Evolutionary conservation across 2,329 filamentous ascomycete species (phyloP).

Genomic region (Apiospora sp.): DNA sequence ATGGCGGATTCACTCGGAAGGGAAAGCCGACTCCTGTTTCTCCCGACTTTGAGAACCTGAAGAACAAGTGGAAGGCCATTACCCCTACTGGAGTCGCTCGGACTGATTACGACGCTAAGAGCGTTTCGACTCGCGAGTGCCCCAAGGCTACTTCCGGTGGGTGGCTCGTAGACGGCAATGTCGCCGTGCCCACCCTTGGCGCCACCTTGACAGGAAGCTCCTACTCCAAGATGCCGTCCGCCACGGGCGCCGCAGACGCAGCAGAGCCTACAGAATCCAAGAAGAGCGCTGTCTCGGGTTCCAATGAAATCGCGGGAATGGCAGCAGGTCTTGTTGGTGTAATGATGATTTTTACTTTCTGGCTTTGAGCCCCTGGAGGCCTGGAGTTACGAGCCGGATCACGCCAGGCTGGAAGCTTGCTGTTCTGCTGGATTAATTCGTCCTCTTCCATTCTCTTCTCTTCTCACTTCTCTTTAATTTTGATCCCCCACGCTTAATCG

Average conservation of each 20-base stretch:
- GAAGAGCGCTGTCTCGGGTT: conserved; percentile 52
- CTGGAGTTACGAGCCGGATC: not conserved
- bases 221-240: conserved; percentile 44
- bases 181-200: conserved; percentile 74
- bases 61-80: conserved; percentile 77
- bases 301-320: conserved; percentile 59
- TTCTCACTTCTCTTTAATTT: not conserved
- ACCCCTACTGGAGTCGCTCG: conserved; percentile 73
- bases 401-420: not conserved
- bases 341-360: conserved; percentile 61
- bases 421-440: conserved; percentile 2
- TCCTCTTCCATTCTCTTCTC: not conserved
- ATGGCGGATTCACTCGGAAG: conserved; percentile 72
- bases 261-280: conserved; percentile 38
- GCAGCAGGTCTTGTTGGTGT: conserved; percentile 56
- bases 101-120: conserved; percentile 69
- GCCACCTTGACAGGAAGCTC: conserved; percentile 50
- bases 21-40: conserved; percentile 77
- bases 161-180: conserved; percentile 78
- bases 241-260: not conserved
- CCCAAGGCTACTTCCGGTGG: conserved; percentile 72
- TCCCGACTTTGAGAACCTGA: conserved; percentile 82
- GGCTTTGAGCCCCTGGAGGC: conserved; percentile 47
- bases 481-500: not conserved
- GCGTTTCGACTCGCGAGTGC: conserved; percentile 71